Base-by-base conservation (phyloP, 2,329 filamentous ascomycete genomes). In the Calonectria honghensis region DNA sequence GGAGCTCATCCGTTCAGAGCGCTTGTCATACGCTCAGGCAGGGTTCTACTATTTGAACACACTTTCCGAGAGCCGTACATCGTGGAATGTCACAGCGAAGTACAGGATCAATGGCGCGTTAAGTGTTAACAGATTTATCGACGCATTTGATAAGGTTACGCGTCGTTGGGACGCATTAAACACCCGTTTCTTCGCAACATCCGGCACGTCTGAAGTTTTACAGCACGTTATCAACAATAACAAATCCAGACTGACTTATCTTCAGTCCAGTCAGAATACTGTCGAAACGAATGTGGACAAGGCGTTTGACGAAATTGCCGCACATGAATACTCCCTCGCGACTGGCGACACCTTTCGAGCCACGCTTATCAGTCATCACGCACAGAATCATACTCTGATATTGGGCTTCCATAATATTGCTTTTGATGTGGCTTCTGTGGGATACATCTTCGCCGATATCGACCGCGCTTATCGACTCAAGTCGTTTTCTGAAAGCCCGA, bases 351-450 rank as follows among this genome's bases (percentile, higher is more conserved):
- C 51, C 29, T 54, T 54, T 27, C 14, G 18, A 14, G 51, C 51
- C 6, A n/a, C 31, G 9, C 29, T 52, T 2, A 32, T 65, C 27
- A 24, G 27, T 4, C 32, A 32, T 32, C 4, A 32, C 31, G 31
- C 31, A 32, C 31, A 32, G 9, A 4, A 32, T 32, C 85, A 88
- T 73, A 86, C 81, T 75, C 72, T 90, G 4, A 51, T 91, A 0
- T 63, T 91, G 6, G 81, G 81, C 1, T 85, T 83, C 59, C 89
- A 90, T 72, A 89, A 90, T 76, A 90, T 91, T 50, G 81, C 84
- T 45, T 85, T 91, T 83, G 90, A 91, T 75, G 88, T 9, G 9
- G 9, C 5, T 9, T 32, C 31, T 32, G 9, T 32, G 9, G 31
- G 4, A 9, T 32, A 32, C 9, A 32, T 54, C 29, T 54, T 13